These are phyloP conservation scores for Xylariaceae sp. DNA, from an alignment of 2,329 filamentous ascomycete genomes.

Conservation along the genomic window DNA sequence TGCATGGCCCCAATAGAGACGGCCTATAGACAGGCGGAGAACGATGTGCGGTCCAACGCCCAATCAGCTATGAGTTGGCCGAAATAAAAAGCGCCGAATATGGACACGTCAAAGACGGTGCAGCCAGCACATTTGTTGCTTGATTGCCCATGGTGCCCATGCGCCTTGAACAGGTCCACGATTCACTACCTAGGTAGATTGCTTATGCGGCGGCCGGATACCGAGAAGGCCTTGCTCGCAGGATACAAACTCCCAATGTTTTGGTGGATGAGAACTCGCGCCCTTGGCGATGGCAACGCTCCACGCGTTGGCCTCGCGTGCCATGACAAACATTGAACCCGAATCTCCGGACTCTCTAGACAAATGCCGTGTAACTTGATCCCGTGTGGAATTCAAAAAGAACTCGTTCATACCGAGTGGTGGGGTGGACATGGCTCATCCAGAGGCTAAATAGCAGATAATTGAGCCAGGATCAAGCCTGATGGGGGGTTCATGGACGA, in stretches of 20 bases:
- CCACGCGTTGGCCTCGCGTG: slow-evolving; percentile 9
- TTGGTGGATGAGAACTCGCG: slow-evolving; percentile 5
- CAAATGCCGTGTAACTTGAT: slow-evolving; percentile 12
- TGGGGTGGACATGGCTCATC: slow-evolving; percentile 15
- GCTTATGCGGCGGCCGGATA: slow-evolving; percentile 12
- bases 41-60: slow-evolving; percentile 12
- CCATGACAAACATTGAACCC: slow-evolving; percentile 8
- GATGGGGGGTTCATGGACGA: slow-evolving; percentile 7
- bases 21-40: slow-evolving; percentile 6
- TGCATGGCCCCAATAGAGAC: slow-evolving; percentile 15
- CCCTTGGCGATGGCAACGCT: slow-evolving; percentile 6
- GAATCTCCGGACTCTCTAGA: slow-evolving; percentile 8
- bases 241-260: slow-evolving; percentile 10
- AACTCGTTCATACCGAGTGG: slow-evolving; percentile 3
- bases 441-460: slow-evolving; percentile 8
- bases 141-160: slow-evolving; percentile 23
- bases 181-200: slow-evolving; percentile 19
- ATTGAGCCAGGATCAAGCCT: slow-evolving; percentile 12
- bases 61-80: slow-evolving; percentile 17
- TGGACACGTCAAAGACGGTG: slow-evolving; percentile 20
- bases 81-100: slow-evolving; percentile 12
- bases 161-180: slow-evolving; percentile 21
- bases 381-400: slow-evolving; percentile 1
- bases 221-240: slow-evolving; percentile 7
- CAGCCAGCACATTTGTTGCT: slow-evolving; percentile 25